Evolutionary conservation across 108 stramenopile genomes (phyloP), one percentile per base, ranked within the genome.

Genomic region (Cylindrotheca fusiformis): DNA sequence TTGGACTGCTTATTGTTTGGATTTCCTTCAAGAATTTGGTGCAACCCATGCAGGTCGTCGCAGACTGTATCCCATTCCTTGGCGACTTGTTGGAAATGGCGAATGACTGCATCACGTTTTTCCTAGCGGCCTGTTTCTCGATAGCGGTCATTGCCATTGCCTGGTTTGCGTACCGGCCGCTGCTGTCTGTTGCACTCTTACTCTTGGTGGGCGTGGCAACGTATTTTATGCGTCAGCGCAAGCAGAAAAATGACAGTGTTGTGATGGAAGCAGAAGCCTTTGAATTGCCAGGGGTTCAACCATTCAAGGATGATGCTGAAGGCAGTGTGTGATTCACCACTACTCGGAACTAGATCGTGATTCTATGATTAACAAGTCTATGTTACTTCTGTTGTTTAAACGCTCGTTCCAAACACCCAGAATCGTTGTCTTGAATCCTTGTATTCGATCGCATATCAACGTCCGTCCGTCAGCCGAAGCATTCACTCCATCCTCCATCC

Each of bases 51-150:
- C 48, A 48, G 25, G 59, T 60, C 3, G 29, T 60, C 21, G 63
- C 73, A 0, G 77, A 78, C 31, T 47, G 63, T 30, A 60, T 78
- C 5, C 77, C 77, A 1, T 65, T 62, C 27, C 48, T 74, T 24
- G 75, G 75, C 14, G 57, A 67, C 33, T 53, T 50, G 27, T 20
- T 76, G 31, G 58, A 55, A 31, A 63, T 29, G 1, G 60, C 25
- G 12, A 25, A 32, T 8, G 29, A 22, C 8, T 24, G 22, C 23
- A 24, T 66, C 52, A 52, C 54, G 32, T 21, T 31, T 17, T 49
- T 55, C 4, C 21, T 66, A 10, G 65, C 65, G 36, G 21, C 46
- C 45, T 14, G 18, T 20, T 51, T 66, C 6, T 46, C 54, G 20
- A 26, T 26, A 10, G n/a, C 55, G 1, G 32, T 54, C 52, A 47